phyloP scores from a whole-genome alignment of 2,329 filamentous ascomycete species.

The Penicillium sp. region DNA sequence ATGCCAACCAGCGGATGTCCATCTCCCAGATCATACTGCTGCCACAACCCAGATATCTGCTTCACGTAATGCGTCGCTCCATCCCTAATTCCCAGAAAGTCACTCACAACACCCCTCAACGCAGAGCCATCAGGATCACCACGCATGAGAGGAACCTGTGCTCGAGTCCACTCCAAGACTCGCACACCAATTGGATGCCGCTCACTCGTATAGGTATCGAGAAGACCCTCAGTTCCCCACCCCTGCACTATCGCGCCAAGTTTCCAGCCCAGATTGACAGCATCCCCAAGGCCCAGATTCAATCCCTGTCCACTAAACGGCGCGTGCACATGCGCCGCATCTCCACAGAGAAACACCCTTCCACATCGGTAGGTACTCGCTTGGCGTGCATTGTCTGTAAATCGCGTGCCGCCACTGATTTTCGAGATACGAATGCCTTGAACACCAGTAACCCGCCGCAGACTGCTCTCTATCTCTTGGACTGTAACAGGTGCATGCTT shows the following conservation, averaged over 20 bases:
- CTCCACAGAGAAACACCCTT: slow-evolving; percentile 18
- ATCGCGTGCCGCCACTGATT: slow-evolving; percentile 1
- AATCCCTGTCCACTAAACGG: slow-evolving; percentile 23
- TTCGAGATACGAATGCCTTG: slow-evolving; percentile 7
- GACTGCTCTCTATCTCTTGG: slow-evolving; percentile 15
- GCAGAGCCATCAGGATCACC: slow-evolving; percentile 30
- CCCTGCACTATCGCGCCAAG: slow-evolving; percentile 49
- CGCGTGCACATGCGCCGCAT: slow-evolving; percentile 20
- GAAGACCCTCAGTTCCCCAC: slow-evolving; percentile 36
- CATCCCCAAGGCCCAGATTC: slow-evolving; percentile 52
- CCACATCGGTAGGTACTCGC: slow-evolving; percentile 14
- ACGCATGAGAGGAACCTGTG: slow-evolving; percentile 35
- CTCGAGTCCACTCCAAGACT: slow-evolving; percentile 41
- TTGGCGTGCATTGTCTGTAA: slow-evolving; percentile 11
- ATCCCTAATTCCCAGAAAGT: slow-evolving; percentile 6
- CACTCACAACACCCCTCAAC: slow-evolving; percentile 6
- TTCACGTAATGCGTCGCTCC: slow-evolving; percentile 21
- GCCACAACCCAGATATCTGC: slow-evolving; percentile 37
- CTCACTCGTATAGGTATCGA: slow-evolving; percentile 52
- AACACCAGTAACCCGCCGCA: slow-evolving; percentile 19
- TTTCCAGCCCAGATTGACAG: slow-evolving; percentile 59
- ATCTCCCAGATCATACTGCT: slow-evolving; percentile 31
- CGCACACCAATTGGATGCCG: slow-evolving; percentile 36
- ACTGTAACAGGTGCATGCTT: slow-evolving; percentile 4
- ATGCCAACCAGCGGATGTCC: slow-evolving; percentile 35